Conservation (phyloP, 23 red algal species). For the Gracilaria domingensis region DNA sequence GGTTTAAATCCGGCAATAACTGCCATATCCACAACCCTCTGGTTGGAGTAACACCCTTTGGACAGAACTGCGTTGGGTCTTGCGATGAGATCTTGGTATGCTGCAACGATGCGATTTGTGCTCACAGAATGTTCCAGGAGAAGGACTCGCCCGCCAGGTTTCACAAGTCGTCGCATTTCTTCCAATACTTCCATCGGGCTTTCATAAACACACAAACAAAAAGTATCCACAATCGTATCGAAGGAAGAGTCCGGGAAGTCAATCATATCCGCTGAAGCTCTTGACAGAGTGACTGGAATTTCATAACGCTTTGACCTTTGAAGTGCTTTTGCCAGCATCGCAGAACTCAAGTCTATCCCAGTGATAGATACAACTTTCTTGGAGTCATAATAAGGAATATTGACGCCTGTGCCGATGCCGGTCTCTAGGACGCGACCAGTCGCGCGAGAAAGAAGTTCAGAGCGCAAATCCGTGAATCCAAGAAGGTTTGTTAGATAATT, state of each 20-base stretch:
- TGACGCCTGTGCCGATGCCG: conserved; percentile 82
- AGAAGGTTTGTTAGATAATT: conserved; percentile 46
- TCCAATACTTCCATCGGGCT: conserved; percentile 43
- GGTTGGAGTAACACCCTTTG: conserved; percentile 87
- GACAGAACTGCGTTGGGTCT: conserved; percentile 43
- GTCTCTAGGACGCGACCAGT: conserved; percentile 75
- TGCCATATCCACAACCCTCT: conserved; percentile 51
- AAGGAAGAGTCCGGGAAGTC: conserved; percentile 64
- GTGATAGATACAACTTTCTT: conserved; percentile 47
- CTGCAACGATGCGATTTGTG: conserved; percentile 40
- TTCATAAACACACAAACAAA: conserved; percentile 77
- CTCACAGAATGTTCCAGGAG: conserved; percentile 81
- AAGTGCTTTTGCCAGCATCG: conserved; percentile 67
- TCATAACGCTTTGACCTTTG: not conserved
- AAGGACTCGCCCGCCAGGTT: conserved; percentile 63
- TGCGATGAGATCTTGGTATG: conserved; percentile 76
- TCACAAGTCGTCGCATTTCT: conserved; percentile 74
- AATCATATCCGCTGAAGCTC: conserved; percentile 28
- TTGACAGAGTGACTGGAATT: conserved; percentile 13
- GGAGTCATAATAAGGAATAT: conserved; percentile 72
- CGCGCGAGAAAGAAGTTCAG: conserved; percentile 56
- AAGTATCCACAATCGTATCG: conserved; percentile 88
- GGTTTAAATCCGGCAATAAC: conserved; percentile 39
- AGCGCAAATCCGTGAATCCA: conserved; percentile 66
- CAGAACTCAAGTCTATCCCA: conserved; percentile 67